Evolutionary conservation across 768 basidiomycete species (phyloP).

Genomic region (Russula compacta): DNA sequence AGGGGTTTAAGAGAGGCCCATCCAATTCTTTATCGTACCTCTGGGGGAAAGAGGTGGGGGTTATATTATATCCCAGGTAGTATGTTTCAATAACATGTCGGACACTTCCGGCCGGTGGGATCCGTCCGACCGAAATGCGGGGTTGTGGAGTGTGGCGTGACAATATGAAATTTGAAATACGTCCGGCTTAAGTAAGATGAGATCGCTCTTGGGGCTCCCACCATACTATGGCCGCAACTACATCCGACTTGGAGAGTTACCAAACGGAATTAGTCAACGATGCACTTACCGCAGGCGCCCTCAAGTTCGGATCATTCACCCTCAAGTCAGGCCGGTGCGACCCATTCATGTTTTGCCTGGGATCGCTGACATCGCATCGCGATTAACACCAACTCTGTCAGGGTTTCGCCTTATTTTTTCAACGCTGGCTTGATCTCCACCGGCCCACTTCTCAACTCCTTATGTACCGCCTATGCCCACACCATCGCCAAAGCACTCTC

Average conservation of each 20-base stretch:
- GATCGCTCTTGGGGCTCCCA: neutral
- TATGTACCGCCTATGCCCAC: slow-evolving; percentile 76
- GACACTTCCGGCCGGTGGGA: no score
- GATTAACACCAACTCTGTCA: slow-evolving; percentile 24
- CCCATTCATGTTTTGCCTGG: neutral
- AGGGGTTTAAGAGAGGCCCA: neutral
- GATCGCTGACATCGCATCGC: neutral
- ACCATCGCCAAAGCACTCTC: slow-evolving; percentile 56
- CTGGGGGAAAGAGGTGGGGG: neutral
- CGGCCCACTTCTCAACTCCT: slow-evolving; percentile 66
- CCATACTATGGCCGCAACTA: neutral
- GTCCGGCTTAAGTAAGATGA: no score
- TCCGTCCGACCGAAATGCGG: no score
- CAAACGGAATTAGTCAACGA: slow-evolving; percentile 61
- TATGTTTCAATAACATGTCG: no score
- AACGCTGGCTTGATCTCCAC: slow-evolving; percentile 86
- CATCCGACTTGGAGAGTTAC: slow-evolving; percentile 35
- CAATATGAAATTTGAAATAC: no score
- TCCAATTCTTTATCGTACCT: neutral
- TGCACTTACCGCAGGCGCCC: slow-evolving; percentile 59
- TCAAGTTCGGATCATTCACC: slow-evolving; percentile 87
- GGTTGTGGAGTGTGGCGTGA: no score
- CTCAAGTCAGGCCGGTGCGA: slow-evolving; percentile 90
- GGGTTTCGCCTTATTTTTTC: slow-evolving; percentile 90
- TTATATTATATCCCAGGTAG: neutral